Evolutionary conservation across 768 basidiomycete genomes (phyloP).

Genomic region (Termitomyces sp.): DNA sequence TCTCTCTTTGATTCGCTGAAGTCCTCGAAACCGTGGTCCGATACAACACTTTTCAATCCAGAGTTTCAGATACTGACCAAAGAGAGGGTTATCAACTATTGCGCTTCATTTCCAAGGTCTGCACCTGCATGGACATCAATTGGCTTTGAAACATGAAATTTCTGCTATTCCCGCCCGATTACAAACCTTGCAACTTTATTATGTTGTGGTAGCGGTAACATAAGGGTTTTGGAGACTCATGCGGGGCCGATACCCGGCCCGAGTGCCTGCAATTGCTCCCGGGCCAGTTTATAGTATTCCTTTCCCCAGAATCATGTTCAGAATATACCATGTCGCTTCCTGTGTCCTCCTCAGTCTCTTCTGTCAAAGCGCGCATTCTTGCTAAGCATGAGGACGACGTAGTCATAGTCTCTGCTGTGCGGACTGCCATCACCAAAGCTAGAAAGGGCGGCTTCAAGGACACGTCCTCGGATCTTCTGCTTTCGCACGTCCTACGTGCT

Average conservation of each 20-base stretch:
- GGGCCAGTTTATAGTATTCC: background rate
- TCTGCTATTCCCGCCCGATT: background rate
- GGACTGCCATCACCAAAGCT: slow-evolving; percentile 89
- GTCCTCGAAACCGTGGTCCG: slow-evolving; percentile 11
- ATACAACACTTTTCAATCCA: slow-evolving; percentile 7
- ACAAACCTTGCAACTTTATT: background rate
- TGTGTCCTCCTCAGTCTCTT: slow-evolving; percentile 14
- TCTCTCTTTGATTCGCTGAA: slow-evolving; percentile 1
- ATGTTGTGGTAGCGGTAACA: too few species aligned
- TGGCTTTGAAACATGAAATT: slow-evolving; percentile 6
- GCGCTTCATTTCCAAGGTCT: slow-evolving; percentile 7
- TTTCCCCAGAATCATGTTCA: background rate
- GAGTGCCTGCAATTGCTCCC: background rate
- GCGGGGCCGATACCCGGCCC: background rate
- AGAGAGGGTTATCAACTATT: slow-evolving; percentile 9
- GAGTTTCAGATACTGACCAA: slow-evolving; percentile 11
- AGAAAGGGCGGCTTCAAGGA: slow-evolving; percentile 92
- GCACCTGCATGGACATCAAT: slow-evolving; percentile 6
- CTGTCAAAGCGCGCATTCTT: slow-evolving; percentile 55
- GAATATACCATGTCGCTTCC: slow-evolving; percentile 2
- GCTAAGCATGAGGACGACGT: slow-evolving; percentile 80
- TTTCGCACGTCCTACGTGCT: slow-evolving; percentile 71
- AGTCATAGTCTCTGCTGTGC: slow-evolving; percentile 82
- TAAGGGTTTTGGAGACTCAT: too few species aligned
- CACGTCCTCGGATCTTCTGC: slow-evolving; percentile 76